Evolutionary conservation across 2,329 filamentous ascomycete genomes (phyloP), one percentile per base, ranked within the genome.

Genomic region (Phaeosphaeriaceae sp.): DNA sequence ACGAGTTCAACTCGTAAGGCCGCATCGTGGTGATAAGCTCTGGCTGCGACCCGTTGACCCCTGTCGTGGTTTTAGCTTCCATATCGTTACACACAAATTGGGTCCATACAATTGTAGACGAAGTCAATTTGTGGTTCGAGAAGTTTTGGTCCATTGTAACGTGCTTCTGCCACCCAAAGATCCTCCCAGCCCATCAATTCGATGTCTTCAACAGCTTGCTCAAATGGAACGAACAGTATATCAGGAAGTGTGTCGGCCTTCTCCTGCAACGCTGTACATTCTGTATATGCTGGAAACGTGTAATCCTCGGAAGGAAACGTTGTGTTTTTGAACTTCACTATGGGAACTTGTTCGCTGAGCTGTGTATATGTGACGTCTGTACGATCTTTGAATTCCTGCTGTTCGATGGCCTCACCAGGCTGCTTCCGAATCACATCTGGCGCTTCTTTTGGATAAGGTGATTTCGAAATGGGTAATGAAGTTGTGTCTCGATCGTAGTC

Each of bases 21-120:
- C 71, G 72, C 46, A 78, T 78, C 11, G 76, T 77, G 7, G 70
- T 57, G 21, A 66, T 69, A 48, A 81, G 78, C 15, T 75, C 74
- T 22, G 65, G 57, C 15, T 81, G 79, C 2, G 78, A 79, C 15
- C 79, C 79, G 58, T 81, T 81, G 31, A 81, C 78, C 79, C 79
- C 80, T 68, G 21, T 15, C 11, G 17, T 27, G 6, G 7, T 24
- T 27, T 52, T 19, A 21, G 21, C 19, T 7, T 20, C 17, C 41
- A 44, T 1, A 9, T 17, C 15, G 27, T n/a, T 2, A 22, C 19
- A 25, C 50, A 27, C 11, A 7, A 20, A 9, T 13, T n/a, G 2
- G 6, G 2, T 20, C 63, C 70, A 57, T 49, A 73, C 70, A 69
- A 50, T 77, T 79, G 56, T 80, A 80, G 10, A 81, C 75, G 62